Base-by-base conservation (phyloP, 176 grass and related monocot genomes). In the Oryza nivara region DNA sequence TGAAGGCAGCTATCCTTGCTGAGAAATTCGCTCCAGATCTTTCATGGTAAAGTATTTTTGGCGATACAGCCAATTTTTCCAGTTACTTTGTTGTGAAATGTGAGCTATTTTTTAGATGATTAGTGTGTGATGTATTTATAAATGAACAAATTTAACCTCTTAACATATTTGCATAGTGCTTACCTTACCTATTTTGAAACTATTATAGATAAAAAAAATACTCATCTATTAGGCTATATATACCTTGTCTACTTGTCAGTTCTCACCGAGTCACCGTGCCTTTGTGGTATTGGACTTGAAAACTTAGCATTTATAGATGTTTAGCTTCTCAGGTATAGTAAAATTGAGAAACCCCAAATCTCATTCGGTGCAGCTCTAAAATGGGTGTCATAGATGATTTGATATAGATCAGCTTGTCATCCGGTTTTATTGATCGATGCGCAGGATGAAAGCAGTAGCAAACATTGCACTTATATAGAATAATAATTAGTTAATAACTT, bases 1-100 rank as follows among this genome's bases (percentile, higher is more conserved):
- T 99, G 72, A 96, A 99, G 83, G 96, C 93, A 91, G 93, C 96
- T 67, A 99, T 99, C 80, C 83, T 96, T 58, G 96, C 96, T 35
- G 96, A 99, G 86, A 99, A 99, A 77, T 99, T 99, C 65, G 96
- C 96, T 87, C 96, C 96, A 86, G 89, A 99, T 94, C 89, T 99
- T 73, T 99, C 93, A 79, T 99, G 96, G 96, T 99, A 92, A 74
- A 48, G 43, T 40, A 49, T 81, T 26, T 78, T 43, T 58, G 0
- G 19, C 6, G 19, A 73, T 16, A 9, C 36, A 48, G 15, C 46
- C 44, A 20, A 47, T 71, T 73, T 72, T 56, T 63, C 20, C 35
- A 34, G 35, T 61, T 70, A 34, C 14, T 46, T 6, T 70, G 35
- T 77, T 85, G 65, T 56, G 68, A 78, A 51, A 58, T 61, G 34